Conservation (phyloP, 495 filamentous ascomycete species). For the Aspergillus taichungensis region DNA sequence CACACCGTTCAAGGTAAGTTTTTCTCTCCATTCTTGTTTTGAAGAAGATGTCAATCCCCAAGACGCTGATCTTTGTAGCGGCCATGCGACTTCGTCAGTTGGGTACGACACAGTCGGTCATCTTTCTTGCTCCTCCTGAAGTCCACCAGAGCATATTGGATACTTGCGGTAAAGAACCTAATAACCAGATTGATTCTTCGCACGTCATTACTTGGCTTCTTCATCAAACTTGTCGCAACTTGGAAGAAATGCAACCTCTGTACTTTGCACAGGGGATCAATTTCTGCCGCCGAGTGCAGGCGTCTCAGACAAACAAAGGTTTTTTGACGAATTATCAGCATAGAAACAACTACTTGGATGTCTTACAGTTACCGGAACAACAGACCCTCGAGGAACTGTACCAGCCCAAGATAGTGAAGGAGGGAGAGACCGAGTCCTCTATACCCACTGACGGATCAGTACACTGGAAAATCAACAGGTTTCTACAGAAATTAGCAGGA, state of each 20-base stretch:
- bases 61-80: slow-evolving; percentile 26
- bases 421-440: neutral
- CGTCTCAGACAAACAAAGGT: slow-evolving; percentile 15
- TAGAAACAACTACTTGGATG: slow-evolving; percentile 24
- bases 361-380: slow-evolving; percentile 31
- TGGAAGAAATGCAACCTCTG: slow-evolving; percentile 45
- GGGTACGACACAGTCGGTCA: slow-evolving; percentile 46
- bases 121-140: slow-evolving; percentile 53
- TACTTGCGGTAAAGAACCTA: slow-evolving; percentile 3
- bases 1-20: slow-evolving; percentile 60
- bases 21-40: slow-evolving; percentile 8
- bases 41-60: too few relatives aligned
- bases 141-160: slow-evolving; percentile 44
- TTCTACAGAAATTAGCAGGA: slow-evolving; percentile 37
- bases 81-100: slow-evolving; percentile 59
- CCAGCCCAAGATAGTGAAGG: slow-evolving; percentile 10
- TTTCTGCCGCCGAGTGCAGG: slow-evolving; percentile 35
- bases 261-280: slow-evolving; percentile 50
- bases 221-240: slow-evolving; percentile 48
- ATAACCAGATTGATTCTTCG: slow-evolving; percentile 24
- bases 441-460: too few relatives aligned
- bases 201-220: slow-evolving; percentile 54
- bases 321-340: slow-evolving; percentile 23
- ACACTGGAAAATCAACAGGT: slow-evolving; percentile 31
- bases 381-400: slow-evolving; percentile 41